phyloP scores from a whole-genome alignment of 495 filamentous ascomycete genomes.

The Aspergillus bridgeri region DNA sequence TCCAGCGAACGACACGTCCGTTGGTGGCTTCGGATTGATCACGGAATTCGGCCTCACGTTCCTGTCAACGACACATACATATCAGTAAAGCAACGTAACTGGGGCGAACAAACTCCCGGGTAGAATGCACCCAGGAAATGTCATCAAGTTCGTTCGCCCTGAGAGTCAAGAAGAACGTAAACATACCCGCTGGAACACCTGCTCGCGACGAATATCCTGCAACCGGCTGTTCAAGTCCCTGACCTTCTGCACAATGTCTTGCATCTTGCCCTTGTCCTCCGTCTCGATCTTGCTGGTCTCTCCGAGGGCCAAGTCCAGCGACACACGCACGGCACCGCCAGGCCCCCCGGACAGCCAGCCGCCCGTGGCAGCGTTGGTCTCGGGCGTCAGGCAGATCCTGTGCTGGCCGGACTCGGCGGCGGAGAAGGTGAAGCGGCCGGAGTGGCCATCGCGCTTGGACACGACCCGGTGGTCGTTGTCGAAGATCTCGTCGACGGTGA shows the following conservation, averaged over 20 bases:
- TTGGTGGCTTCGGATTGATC: conserved; percentile 96
- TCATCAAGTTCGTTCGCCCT: too few species aligned
- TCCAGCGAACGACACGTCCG: conserved; percentile 89
- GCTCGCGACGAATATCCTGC: conserved; percentile 87
- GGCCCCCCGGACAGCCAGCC: conserved; percentile 69
- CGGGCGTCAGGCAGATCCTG: conserved; percentile 87
- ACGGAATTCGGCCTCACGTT: conserved; percentile 96
- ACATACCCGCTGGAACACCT: conserved; percentile 92
- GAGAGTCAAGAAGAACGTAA: conserved; percentile 4
- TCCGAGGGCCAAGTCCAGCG: conserved; percentile 90
- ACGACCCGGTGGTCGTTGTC: conserved; percentile 98
- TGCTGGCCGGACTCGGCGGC: conserved; percentile 92
- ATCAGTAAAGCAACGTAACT: neutral
- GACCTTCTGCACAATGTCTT: conserved; percentile 85
- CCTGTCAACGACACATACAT: conserved; percentile 45
- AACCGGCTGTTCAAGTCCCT: conserved; percentile 85
- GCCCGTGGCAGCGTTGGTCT: conserved; percentile 54
- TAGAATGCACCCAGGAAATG: neutral
- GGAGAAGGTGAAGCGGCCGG: conserved; percentile 93
- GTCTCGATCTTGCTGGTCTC: conserved; percentile 94
- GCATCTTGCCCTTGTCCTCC: conserved; percentile 88
- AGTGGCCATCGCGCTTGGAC: conserved; percentile 68
- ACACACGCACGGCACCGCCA: conserved; percentile 73
- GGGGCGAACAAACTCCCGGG: neutral
- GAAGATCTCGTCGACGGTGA: conserved; percentile 94